Evolutionary conservation across 192 early-diverging fungal genomes (phyloP), one percentile per base, ranked within the genome.

Genomic region (Fimicolochytrium jonesii): DNA sequence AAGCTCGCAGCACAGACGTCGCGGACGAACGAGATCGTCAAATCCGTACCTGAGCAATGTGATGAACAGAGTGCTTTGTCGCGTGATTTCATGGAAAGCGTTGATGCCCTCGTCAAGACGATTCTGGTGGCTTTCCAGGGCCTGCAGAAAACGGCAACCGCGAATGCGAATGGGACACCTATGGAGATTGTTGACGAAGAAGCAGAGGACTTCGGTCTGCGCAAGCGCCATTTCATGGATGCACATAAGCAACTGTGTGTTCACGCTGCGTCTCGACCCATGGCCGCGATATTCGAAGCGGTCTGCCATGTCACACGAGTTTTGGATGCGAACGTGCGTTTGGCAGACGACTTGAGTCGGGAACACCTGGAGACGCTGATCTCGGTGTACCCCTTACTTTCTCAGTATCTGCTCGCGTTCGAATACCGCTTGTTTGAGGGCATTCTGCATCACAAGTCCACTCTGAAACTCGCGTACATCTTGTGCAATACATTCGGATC

Each of bases 401-500:
- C 86, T 20, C 87, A 90, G 59, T 85, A 85, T 43, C 61, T 86
- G 59, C 66, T 85, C 22, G 47, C 86, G n/a, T 58, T 74, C 26
- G 79, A 68, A 45, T 54, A 60, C 51, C 56, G 68, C 23, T 23
- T 75, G 6, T 62, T 65, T 25, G 64, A 74, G 50, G 50, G 56
- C 29, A 10, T 75, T 23, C 18, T 61, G 30, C 70, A 71, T n/a
- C 92, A 95, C 76, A 82, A 81, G 53, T 70, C 88, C 0, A 67
- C 87, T 42, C 72, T 77, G 55, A 94, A 93, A 64, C 70, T 94
- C 29, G 71, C 82, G 0, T 88, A 85, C 52, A 71, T 90, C 15
- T 69, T 92, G 22, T 77, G 75, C 59, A 89, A 86, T 62, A 81
- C 85, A 4, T 90, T 92, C 61, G 73, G 72, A 20, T 63, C 74